Conservation (phyloP, 106 monocot genomes). For the Apostasia ramifera region DNA sequence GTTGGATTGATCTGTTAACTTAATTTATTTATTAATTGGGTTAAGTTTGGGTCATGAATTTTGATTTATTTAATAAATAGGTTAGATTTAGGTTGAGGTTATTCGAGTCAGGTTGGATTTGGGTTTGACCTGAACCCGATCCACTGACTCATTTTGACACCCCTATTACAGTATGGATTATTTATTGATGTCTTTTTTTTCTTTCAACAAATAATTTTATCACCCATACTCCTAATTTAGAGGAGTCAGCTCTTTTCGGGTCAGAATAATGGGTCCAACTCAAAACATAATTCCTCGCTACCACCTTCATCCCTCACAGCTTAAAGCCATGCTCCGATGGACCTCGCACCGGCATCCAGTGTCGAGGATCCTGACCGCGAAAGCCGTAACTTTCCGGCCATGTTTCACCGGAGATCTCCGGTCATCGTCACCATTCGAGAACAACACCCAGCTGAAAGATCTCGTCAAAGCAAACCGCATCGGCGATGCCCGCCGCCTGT, state of each 20-base stretch:
- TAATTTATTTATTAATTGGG: too few relatives aligned
- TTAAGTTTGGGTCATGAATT: too few relatives aligned
- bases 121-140: too few relatives aligned
- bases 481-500: slow-evolving; percentile 33
- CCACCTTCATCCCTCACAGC: background rate
- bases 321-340: background rate
- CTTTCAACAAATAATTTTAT: too few relatives aligned
- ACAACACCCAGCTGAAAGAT: slow-evolving; percentile 24
- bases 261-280: background rate
- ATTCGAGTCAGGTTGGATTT: too few relatives aligned
- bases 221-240: too few relatives aligned
- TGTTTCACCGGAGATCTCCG: background rate
- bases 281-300: background rate
- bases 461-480: slow-evolving; percentile 30
- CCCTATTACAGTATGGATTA: too few relatives aligned
- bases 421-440: slow-evolving; percentile 10
- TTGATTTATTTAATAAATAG: too few relatives aligned
- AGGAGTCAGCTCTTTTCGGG: background rate
- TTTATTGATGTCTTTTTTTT: too few relatives aligned
- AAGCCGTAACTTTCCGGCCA: background rate
- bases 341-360: background rate
- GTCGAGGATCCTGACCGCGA: background rate
- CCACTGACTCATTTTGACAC: too few relatives aligned
- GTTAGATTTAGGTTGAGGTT: too few relatives aligned
- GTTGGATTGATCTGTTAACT: too few relatives aligned